Evolutionary conservation across 352 stramenopile species (phyloP).

Genomic region (Phytophthora sansomeana): DNA sequence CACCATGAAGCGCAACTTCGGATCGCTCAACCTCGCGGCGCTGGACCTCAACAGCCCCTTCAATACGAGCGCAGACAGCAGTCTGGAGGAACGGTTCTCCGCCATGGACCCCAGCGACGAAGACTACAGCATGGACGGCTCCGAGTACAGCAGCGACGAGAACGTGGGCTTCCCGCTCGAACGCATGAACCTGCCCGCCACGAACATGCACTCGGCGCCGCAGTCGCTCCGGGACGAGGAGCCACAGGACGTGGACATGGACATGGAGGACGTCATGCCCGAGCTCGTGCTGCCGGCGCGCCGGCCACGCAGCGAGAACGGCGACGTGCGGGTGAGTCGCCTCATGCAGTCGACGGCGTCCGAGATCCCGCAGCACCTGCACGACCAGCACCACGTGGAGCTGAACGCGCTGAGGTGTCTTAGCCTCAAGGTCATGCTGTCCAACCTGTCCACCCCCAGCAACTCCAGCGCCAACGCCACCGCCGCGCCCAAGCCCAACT

Average conservation of each 20-base stretch:
- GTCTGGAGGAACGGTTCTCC: conserved; percentile 36
- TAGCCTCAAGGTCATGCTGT: conserved; percentile 67
- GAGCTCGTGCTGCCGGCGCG: conserved; percentile 33
- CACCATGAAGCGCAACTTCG: conserved; percentile 63
- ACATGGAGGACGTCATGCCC: conserved; percentile 36
- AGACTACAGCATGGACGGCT: conserved; percentile 32
- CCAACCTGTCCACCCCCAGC: conserved; percentile 34
- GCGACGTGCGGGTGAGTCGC: conserved; percentile 25
- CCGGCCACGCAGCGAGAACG: conserved; percentile 26
- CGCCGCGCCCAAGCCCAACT: conserved; percentile 34
- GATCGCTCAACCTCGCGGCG: conserved; percentile 60
- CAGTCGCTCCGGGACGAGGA: conserved; percentile 22
- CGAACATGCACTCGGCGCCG: conserved; percentile 16
- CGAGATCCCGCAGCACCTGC: conserved; percentile 39
- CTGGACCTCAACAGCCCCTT: conserved; percentile 43
- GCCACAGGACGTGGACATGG: conserved; percentile 25
- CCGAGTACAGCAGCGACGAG: conserved; percentile 43
- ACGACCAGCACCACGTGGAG: conserved; percentile 52
- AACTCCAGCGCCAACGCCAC: conserved; percentile 19
- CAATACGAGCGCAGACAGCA: conserved; percentile 19
- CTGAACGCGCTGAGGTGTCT: conserved; percentile 61
- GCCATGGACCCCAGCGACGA: conserved; percentile 38
- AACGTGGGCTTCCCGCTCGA: conserved; percentile 52
- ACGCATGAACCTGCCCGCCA: conserved; percentile 19
- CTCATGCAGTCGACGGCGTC: conserved; percentile 23